Conservation (phyloP, 768 basidiomycete species). For the Psilocybe sp. region DNA sequence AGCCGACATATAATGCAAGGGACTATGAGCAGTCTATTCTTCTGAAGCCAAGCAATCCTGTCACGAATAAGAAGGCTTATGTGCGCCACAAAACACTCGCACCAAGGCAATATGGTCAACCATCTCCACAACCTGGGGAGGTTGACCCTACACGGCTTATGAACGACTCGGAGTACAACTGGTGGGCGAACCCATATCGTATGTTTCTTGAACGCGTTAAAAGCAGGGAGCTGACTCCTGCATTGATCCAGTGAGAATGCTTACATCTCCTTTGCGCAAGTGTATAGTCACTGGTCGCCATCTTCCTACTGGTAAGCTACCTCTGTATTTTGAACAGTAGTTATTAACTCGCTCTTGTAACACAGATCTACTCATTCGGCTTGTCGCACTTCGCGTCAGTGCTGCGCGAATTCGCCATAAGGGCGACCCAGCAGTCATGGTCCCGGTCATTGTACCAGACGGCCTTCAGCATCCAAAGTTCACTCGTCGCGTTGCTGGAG, state of each 20-base stretch:
- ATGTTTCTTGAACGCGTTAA: slow-evolving; percentile 17
- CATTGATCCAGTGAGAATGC: slow-evolving; percentile 58
- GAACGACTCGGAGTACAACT: slow-evolving; percentile 57
- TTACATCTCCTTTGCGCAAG: slow-evolving; percentile 58
- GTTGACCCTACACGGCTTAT: slow-evolving; percentile 50
- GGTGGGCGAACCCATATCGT: slow-evolving; percentile 82
- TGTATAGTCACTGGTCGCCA: slow-evolving; percentile 48
- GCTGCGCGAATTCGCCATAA: slow-evolving; percentile 4
- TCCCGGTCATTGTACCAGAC: slow-evolving; percentile 39
- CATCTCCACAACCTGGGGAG: slow-evolving; percentile 16
- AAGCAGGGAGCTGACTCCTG: not conserved
- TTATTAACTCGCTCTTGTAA: not conserved
- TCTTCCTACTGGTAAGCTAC: slow-evolving; percentile 54
- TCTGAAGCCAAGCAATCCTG: slow-evolving; percentile 48
- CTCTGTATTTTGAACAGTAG: not conserved
- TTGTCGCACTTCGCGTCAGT: slow-evolving; percentile 47
- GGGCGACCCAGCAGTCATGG: slow-evolving; percentile 6
- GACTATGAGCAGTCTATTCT: slow-evolving; percentile 57
- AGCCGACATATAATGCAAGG: slow-evolving; percentile 44
- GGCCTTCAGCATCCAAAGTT: slow-evolving; percentile 68
- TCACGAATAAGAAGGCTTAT: slow-evolving; percentile 49
- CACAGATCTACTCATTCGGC: slow-evolving; percentile 65
- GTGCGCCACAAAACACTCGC: slow-evolving; percentile 55
- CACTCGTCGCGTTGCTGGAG: slow-evolving; percentile 40
- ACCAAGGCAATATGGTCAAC: slow-evolving; percentile 39